Percentiles rank a stretch among this genome's conserved stretches.
phyloP scores from a whole-genome alignment of 1,139 yeast species.

The Ogataea hybrid region DNA sequence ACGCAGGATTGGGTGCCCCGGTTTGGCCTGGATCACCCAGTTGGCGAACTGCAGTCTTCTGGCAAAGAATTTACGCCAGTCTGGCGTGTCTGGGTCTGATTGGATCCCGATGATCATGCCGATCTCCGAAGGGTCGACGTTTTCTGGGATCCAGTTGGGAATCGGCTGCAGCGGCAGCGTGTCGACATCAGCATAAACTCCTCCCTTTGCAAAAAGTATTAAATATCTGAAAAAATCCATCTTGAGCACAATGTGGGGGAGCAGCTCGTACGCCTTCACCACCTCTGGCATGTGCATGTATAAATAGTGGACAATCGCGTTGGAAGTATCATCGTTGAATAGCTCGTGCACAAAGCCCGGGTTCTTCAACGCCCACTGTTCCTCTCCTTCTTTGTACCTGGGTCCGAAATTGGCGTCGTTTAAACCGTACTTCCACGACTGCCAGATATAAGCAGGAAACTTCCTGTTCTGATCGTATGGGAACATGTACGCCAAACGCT shows the following conservation, averaged over 20 bases:
- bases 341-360: conserved; percentile 69
- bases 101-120: conserved; percentile 87
- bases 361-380: conserved; percentile 67
- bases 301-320: conserved; percentile 57
- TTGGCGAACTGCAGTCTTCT: conserved; percentile 76
- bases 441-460: conserved; percentile 83
- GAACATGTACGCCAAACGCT: conserved; percentile 60
- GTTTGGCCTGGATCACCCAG: conserved; percentile 78
- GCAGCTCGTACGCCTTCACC: conserved; percentile 64
- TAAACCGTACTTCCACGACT: conserved; percentile 71
- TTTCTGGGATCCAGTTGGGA: conserved; percentile 58
- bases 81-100: conserved; percentile 86
- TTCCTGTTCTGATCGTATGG: conserved; percentile 65
- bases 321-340: conserved; percentile 69
- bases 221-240: conserved; percentile 92
- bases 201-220: conserved; percentile 85
- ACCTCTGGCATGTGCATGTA: conserved; percentile 76
- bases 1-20: conserved; percentile 88
- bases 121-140: conserved; percentile 45
- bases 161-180: conserved; percentile 63
- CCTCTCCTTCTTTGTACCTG: conserved; percentile 59
- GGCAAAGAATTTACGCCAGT: conserved; percentile 72
- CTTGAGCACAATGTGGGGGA: conserved; percentile 79
- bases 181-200: conserved; percentile 89
- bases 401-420: conserved; percentile 63